A percentile compares a stretch with the other conserved stretches of the same genome.
phyloP scores from a whole-genome alignment of 2,329 filamentous ascomycete genomes.

The Botrytis medusae region DNA sequence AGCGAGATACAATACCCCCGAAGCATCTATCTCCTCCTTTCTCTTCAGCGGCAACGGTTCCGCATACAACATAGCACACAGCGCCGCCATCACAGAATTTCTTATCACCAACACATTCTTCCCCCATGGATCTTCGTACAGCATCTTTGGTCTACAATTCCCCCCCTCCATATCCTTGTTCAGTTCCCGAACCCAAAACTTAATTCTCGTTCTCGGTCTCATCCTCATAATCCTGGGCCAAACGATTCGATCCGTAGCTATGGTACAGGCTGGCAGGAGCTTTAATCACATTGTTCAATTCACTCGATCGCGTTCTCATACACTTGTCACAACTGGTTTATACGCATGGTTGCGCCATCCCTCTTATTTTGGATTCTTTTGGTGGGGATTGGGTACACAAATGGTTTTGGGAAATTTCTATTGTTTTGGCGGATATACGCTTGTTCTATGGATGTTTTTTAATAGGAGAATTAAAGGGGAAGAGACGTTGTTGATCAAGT shows the following conservation, averaged over 20 bases:
- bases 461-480: slow-evolving; percentile 71
- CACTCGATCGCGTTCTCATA: slow-evolving; percentile 65
- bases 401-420: slow-evolving; percentile 81
- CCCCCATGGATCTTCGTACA: slow-evolving; percentile 40
- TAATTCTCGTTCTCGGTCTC: slow-evolving; percentile 56
- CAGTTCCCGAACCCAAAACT: slow-evolving; percentile 36
- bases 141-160: not conserved
- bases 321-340: slow-evolving; percentile 78
- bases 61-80: slow-evolving; percentile 81
- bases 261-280: slow-evolving; percentile 83
- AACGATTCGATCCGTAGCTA: slow-evolving; percentile 73
- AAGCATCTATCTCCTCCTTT: slow-evolving; percentile 73
- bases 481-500: slow-evolving; percentile 72
- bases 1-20: slow-evolving; percentile 75
- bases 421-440: slow-evolving; percentile 71
- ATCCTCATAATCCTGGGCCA: slow-evolving; percentile 69
- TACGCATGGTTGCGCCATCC: slow-evolving; percentile 80
- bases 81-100: slow-evolving; percentile 71
- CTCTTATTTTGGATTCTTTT: slow-evolving; percentile 97
- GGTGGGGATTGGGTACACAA: slow-evolving; percentile 96
- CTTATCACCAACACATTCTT: slow-evolving; percentile 59
- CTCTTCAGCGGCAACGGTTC: slow-evolving; percentile 82
- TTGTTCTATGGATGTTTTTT: slow-evolving; percentile 87
- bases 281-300: slow-evolving; percentile 89
- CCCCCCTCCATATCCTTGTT: slow-evolving; percentile 24